Evolutionary conservation across 768 basidiomycete genomes (phyloP), one percentile per base, ranked within the genome.

Genomic region (Lanmaoa rubissima): DNA sequence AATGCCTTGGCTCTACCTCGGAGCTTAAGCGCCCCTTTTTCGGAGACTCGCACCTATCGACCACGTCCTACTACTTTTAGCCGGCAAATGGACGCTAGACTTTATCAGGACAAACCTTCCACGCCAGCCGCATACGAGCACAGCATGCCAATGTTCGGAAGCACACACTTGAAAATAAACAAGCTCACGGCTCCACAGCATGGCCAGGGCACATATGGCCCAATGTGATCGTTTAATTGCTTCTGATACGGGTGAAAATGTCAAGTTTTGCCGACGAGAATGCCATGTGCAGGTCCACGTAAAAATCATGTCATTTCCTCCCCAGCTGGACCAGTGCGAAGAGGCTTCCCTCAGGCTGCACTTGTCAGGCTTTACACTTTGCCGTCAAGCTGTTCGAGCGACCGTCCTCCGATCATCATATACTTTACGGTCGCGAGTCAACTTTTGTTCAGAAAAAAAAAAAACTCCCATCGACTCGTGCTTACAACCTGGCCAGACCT

Each of bases 21-120:
- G 70, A 71, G 41, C 70, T 71, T 73, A 63, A 50, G 65, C 70
- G 71, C 70, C 72, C 70, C 62, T 63, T 71, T 28, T 49, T 41
- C 43, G 38, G 47, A 24, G 48, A 41, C 51, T 58, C 57, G 44
- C 59, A 54, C 52, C 36, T 36, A 52, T 21, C 31, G 48, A 41
- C n/a, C n/a, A 45, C 42, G 38, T 28, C 34, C 7, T n/a, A 51
- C 49, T 41, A 54, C 46, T 44, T 59, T 57, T 58, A 32, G 53
- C 19, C 24, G 36, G 6, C 42, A 34, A 28, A 48, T 49, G 46
- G 42, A 36, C 42, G 43, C 54, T 45, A 42, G 53, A 43, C 62
- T 54, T 45, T 36, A 61, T 65, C 34, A 24, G 51, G 55, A 41
- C 1, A 19, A 28, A 17, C 42, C 48, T 55, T 48, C 45, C 51